Evolutionary conservation across 495 filamentous ascomycete species (phyloP), one percentile per base, ranked within the genome.

Genomic region (Oidiodendron maius): DNA sequence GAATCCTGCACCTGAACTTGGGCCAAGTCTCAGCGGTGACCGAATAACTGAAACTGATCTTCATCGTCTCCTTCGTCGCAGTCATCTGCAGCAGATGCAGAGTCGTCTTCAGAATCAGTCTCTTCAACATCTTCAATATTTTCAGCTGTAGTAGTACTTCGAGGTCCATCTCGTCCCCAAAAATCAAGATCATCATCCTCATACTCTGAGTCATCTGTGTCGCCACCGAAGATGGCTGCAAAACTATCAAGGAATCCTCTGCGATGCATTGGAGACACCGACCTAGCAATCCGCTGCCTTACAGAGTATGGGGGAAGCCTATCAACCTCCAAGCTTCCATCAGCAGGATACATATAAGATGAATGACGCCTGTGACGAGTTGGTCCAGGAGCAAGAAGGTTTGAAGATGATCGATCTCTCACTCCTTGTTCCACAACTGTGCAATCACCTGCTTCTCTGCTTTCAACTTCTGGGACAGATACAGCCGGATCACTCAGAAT

Each of bases 31-130:
- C 64, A 78, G 44, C 81, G 75, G 68, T 90, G 86, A n/a, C 85
- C 86, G 57, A 85, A 76, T 44, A 89, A 71, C 44, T 81, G 77
- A 55, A 87, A 81, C 40, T 77, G 77, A 24, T 83, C 76, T 0
- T 75, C 78, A 3, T 76, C 78, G 3, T 71, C 69, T 4, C 66
- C 71, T 34, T 63, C 62, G 0, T 60, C 62, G 34, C 55, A 53
- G 23, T 56, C 55, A n/a, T 58, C 59, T 9, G 75, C 66, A 0
- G 64, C 66, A 15, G 51, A 53, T n/a, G 12, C 41, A n/a, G 41
- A 44, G 18, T 44, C 41, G 12, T 61, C 57, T 11, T 56, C 54
- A 8, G 45, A 50, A 4, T 77, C 68, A 4, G 77, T 75, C 8
- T 73, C 74, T 12, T 74, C 72, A 6, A 73, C 69, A 5, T 71